Evolutionary conservation across 192 early-diverging fungal genomes (phyloP).

Genomic region (Coemansia sp.): DNA sequence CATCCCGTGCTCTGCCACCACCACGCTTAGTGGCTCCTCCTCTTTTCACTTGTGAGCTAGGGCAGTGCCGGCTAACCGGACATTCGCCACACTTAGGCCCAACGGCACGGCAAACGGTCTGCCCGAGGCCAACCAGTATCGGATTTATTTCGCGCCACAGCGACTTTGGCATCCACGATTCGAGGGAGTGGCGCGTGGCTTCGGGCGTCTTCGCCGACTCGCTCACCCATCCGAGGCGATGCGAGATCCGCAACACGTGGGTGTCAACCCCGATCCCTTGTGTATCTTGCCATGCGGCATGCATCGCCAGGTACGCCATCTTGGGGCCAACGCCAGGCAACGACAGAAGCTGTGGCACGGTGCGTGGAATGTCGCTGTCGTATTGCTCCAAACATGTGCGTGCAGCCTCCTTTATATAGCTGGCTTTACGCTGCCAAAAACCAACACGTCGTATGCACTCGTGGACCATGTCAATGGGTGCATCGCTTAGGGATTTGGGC

Average conservation of each 20-base stretch:
- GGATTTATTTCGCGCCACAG: constrained; percentile 89
- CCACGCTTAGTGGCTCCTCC: constrained; percentile 8
- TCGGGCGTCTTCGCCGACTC: constrained; percentile 77
- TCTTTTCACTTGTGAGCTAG: constrained; percentile 32
- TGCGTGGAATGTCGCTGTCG: constrained; percentile 79
- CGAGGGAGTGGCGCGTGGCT: constrained; percentile 68
- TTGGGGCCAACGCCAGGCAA: constrained; percentile 94
- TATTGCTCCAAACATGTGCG: constrained; percentile 69
- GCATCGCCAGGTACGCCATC: constrained; percentile 86
- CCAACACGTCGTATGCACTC: constrained; percentile 78
- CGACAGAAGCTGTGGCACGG: constrained; percentile 71
- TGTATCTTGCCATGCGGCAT: constrained; percentile 77
- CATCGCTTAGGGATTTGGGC: constrained; percentile 62
- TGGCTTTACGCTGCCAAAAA: constrained; percentile 85
- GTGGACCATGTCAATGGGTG: constrained; percentile 66
- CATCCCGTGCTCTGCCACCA: constrained; percentile 3
- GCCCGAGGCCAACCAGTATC: constrained; percentile 90
- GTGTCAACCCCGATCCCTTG: constrained; percentile 96
- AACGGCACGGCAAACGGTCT: constrained; percentile 72
- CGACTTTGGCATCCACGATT: constrained; percentile 80
- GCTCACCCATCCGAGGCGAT: constrained; percentile 84
- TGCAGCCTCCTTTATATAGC: constrained; percentile 78
- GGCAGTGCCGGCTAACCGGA: constrained; percentile 74
- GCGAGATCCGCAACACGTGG: constrained; percentile 90
- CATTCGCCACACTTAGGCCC: constrained; percentile 77